Evolutionary conservation across 257 asterid species (phyloP).

Genomic region (Jacaranda copaia): DNA sequence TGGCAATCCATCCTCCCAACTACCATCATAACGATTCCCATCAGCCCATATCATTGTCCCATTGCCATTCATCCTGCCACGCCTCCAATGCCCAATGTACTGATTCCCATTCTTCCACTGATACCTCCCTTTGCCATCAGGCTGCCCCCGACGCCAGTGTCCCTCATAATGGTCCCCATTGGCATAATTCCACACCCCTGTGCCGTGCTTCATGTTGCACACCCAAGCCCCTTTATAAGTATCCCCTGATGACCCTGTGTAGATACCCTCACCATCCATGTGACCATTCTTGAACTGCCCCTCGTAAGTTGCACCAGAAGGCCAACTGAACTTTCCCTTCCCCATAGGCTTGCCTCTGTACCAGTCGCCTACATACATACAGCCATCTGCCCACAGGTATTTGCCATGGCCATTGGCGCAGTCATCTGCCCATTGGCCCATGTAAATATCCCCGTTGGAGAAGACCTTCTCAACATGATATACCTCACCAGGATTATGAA

Average conservation of each 20-base stretch:
- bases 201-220: constrained; percentile 71
- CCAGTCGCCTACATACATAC: constrained; percentile 88
- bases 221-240: constrained; percentile 78
- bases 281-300: constrained; percentile 77
- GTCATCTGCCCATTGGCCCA: constrained; percentile 77
- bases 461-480: constrained; percentile 66
- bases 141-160: constrained; percentile 71
- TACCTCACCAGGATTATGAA: constrained; percentile 46
- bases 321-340: constrained; percentile 83
- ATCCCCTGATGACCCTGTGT: constrained; percentile 59
- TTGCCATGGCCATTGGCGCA: constrained; percentile 79
- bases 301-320: constrained; percentile 85
- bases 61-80: constrained; percentile 72
- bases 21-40: constrained; percentile 83
- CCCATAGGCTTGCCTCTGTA: constrained; percentile 71
- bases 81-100: constrained; percentile 87
- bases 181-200: constrained; percentile 61
- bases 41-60: constrained; percentile 85
- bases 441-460: constrained; percentile 70
- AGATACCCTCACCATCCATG: constrained; percentile 90
- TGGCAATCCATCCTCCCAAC: constrained; percentile 88
- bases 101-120: constrained; percentile 84
- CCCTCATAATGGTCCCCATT: constrained; percentile 86
- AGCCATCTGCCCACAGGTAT: constrained; percentile 84
- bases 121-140: constrained; percentile 85